These are phyloP conservation scores for Mrakia gelida DNA, from an alignment of 768 basidiomycete genomes.

Conservation along the genomic window DNA sequence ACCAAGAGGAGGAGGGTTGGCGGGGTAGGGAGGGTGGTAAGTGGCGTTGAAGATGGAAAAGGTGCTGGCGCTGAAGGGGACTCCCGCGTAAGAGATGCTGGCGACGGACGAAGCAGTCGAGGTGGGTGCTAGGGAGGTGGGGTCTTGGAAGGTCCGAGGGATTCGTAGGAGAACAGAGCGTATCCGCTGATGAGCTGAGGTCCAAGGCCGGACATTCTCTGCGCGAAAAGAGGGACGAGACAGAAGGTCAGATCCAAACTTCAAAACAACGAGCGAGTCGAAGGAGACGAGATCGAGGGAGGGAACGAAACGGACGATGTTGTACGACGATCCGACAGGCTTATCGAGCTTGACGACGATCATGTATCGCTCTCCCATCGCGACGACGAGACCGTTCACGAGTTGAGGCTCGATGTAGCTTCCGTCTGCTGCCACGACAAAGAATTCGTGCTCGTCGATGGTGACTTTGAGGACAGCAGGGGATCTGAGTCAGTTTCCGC, in stretches of 20 bases:
- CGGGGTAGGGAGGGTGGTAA: background rate
- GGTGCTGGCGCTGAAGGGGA: background rate
- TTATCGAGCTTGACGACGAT: conserved; percentile 26
- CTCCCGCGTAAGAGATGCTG: background rate
- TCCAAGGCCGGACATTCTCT: background rate
- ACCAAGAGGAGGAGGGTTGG: background rate
- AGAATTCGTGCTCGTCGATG: conserved; percentile 31
- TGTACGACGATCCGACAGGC: background rate
- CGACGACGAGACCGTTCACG: conserved; percentile 28
- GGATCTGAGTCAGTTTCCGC: background rate
- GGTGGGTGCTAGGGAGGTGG: background rate
- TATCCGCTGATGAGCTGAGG: background rate
- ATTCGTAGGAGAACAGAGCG: background rate
- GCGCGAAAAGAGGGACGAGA: background rate
- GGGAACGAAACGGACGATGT: background rate
- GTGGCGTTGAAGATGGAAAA: background rate
- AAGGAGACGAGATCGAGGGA: background rate
- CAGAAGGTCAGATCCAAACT: background rate
- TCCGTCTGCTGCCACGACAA: conserved; percentile 34
- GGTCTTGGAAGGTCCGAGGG: background rate
- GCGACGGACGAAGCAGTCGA: background rate
- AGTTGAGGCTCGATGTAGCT: conserved; percentile 21
- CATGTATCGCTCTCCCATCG: conserved; percentile 34
- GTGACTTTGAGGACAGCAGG: conserved; percentile 3
- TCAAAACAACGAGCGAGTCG: too few relatives aligned